Evolutionary conservation across 1,139 yeast genomes (phyloP), one percentile per base, ranked within the genome.

Genomic region (Geotrichum phurueaensis): DNA sequence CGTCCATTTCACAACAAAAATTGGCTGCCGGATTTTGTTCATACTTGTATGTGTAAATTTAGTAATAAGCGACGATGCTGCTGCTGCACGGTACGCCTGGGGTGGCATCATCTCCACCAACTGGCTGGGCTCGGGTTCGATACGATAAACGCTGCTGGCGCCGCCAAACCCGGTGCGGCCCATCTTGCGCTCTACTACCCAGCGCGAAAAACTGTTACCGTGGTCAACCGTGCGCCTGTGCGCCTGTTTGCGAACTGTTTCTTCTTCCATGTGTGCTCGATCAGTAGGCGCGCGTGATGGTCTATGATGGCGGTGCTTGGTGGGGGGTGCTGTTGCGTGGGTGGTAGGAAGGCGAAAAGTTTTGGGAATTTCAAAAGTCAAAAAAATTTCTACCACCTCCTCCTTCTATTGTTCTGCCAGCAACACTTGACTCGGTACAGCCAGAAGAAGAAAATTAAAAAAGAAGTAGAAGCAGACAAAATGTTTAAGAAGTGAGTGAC

Each of bases 1-100:
- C 0, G 99, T 94, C 97, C 98, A 94, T 71, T 84, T 85, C 13
- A 91, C 89, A 1, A 95, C 87, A 69, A 91, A 89, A 58, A 94
- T 91, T 0, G 96, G 90, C 75, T 92, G 97, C 68, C 89, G 86
- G 23, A 92, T 91, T 75, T 94, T 94, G 75, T 92, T 94, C 43
- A 95, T 86, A 62, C 96, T 86, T 57, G 92, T 81, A 76, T 94
- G 98, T 1, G 91, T 95, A 71, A 92, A 92, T 69, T 91, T 92
- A 31, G 90, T 82, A 59, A 71, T 67, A 39, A 74, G 65, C n/a
- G 76, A 71, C 10, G 89, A 85, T 7, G 84, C 74, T 2, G 74
- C 68, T 22, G 63, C 77, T 54, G 77, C 74, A 53, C 76, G 77
- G 69, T 87, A 86, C 4, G 87, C 85, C 62, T 80, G 76, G 3